Evolutionary conservation across 2,329 filamentous ascomycete species (phyloP).

Genomic region (Aspergillus ibericus): DNA sequence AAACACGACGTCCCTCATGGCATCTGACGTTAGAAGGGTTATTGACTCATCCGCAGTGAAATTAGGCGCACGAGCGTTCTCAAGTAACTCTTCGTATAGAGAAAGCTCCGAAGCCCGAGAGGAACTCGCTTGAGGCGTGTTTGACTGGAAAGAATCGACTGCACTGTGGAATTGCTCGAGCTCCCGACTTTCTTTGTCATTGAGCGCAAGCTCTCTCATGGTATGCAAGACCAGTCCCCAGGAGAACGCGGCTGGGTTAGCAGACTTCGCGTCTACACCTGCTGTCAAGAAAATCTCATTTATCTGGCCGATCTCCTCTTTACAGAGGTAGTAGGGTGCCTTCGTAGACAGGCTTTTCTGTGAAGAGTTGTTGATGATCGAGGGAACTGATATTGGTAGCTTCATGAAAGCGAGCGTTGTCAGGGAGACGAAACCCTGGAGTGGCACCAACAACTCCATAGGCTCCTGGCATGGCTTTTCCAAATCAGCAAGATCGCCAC

Average conservation of each 20-base stretch:
- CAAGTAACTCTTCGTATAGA: slow-evolving; percentile 50
- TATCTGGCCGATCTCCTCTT: slow-evolving; percentile 68
- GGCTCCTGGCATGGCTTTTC: slow-evolving; percentile 43
- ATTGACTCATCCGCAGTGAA: slow-evolving; percentile 49
- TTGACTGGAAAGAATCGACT: slow-evolving; percentile 42
- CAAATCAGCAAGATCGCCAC: slow-evolving; percentile 18
- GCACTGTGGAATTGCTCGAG: slow-evolving; percentile 44
- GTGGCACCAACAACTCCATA: slow-evolving; percentile 47
- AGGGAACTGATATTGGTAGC: slow-evolving; percentile 60
- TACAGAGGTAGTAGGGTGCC: slow-evolving; percentile 66
- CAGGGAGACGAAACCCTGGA: slow-evolving; percentile 69
- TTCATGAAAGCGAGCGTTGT: slow-evolving; percentile 74
- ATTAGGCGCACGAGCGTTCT: slow-evolving; percentile 42
- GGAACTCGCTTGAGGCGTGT: slow-evolving; percentile 32
- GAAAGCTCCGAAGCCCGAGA: slow-evolving; percentile 37
- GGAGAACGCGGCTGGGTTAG: slow-evolving; percentile 72
- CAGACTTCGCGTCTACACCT: slow-evolving; percentile 57
- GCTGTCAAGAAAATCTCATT: slow-evolving; percentile 69
- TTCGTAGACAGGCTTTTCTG: slow-evolving; percentile 31
- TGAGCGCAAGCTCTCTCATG: slow-evolving; percentile 64
- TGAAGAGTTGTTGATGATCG: slow-evolving; percentile 42
- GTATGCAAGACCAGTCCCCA: slow-evolving; percentile 77
- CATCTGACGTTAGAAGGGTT: slow-evolving; percentile 47
- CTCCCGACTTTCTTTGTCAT: slow-evolving; percentile 57
- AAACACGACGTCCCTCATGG: slow-evolving; percentile 50